Percentiles rank a stretch among this genome's conserved stretches.
These are phyloP conservation scores for Chaetomium olivaceum DNA, from an alignment of 2,329 filamentous ascomycete species.

Conservation along the genomic window DNA sequence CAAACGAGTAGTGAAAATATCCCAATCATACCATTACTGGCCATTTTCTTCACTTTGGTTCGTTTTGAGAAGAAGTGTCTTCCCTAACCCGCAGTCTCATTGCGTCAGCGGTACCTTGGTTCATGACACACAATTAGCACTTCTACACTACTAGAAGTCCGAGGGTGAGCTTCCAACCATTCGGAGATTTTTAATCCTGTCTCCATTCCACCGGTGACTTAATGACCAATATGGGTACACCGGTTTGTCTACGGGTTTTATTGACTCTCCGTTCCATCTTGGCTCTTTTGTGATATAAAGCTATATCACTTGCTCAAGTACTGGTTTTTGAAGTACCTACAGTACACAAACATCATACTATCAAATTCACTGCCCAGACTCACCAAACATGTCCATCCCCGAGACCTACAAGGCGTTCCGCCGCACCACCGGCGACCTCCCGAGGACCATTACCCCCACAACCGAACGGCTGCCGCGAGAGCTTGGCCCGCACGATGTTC, in stretches of 20 bases:
- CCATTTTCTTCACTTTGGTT: background rate
- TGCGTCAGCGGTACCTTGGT: no score
- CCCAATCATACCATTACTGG: background rate
- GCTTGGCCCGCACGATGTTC: conserved; percentile 24
- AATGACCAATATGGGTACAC: background rate
- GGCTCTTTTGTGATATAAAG: background rate
- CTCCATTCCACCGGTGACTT: background rate
- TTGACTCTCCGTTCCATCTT: background rate
- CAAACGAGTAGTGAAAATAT: background rate
- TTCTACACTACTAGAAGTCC: background rate
- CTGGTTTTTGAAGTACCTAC: background rate
- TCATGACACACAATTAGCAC: background rate
- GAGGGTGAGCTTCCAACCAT: background rate
- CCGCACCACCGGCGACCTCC: conserved; percentile 20
- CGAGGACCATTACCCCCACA: conserved; percentile 12
- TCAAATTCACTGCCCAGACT: background rate
- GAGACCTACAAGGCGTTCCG: conserved; percentile 23
- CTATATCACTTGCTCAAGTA: background rate
- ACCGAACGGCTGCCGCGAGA: conserved; percentile 12
- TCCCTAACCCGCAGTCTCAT: no score
- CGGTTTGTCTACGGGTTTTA: background rate
- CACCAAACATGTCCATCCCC: conserved; percentile 3
- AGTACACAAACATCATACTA: background rate
- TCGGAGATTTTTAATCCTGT: background rate
- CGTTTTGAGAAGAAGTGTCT: no score